Base-by-base conservation (phyloP, 139 green algal genomes). In the Prasinococcaceae sp. region DNA sequence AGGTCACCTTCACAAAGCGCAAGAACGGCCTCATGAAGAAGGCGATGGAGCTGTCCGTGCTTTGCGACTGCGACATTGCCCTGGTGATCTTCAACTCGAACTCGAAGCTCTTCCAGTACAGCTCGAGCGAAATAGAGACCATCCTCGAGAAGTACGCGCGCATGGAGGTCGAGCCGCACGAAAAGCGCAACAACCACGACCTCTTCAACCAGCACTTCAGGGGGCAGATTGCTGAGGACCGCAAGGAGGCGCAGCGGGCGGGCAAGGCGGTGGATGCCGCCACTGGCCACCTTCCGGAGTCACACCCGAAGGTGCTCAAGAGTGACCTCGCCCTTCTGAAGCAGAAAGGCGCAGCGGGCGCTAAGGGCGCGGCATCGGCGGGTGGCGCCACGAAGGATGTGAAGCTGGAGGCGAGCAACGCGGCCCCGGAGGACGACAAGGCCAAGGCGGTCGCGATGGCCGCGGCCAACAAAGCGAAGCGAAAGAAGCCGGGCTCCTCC, bases 11-110 rank as follows among this genome's bases (percentile, higher is more conserved):
- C 47, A 62, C 58, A 12, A 72, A 75, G 26, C 72, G 80, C 14
- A 92, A 92, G 65, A 84, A 85, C 39, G 72, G 68, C 2, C 64
- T 92, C 3, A 74, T 90, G 63, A 76, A 76, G 33, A 80, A 82
- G 26, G 82, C 81, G 0, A 89, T 86, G 79, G 82, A 92, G 61
- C 66, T 92, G 27, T 79, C 63, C 38, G 69, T 86, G 12, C 66
- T 92, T 16, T 81, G 74, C 60, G 79, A 83, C 66, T 86, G 79
- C 52, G 70, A 86, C 16, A 79, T 92, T 10, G 79, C 63, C 2
- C 48, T 92, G 10, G 70, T 92, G 10, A 66, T 89, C 5, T 84
- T 88, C 45, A 72, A 63, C 39, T 55, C 57, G 29, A 74, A 71
- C n/a, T 61, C 65, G 48, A 65, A 72, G 42, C 60, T 84, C 2